Conservation (phyloP, 257 asterid genomes). For the Solanum raphanifolium region DNA sequence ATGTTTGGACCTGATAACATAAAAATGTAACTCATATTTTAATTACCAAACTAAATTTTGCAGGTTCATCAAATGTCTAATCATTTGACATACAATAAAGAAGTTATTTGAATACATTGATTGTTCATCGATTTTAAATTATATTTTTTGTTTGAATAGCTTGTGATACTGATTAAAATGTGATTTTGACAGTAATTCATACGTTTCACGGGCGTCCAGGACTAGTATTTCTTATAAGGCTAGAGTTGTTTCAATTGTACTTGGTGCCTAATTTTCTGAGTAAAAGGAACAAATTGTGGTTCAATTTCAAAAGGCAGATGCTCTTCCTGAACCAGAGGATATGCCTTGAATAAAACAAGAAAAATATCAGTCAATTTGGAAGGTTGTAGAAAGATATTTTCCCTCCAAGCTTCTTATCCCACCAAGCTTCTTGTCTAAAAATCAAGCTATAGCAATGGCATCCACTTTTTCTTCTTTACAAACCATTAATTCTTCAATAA, state of each 20-base stretch:
- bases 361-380: constrained; percentile 42
- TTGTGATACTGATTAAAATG: too few species aligned
- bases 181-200: too few species aligned
- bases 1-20: too few species aligned
- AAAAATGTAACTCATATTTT: too few species aligned
- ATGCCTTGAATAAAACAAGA: constrained; percentile 16
- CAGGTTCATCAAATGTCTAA: too few species aligned
- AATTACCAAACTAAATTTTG: too few species aligned
- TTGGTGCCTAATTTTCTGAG: not conserved
- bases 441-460: constrained; percentile 20
- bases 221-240: too few species aligned
- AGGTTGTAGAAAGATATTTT: constrained; percentile 39
- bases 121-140: too few species aligned
- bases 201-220: too few species aligned
- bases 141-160: too few species aligned
- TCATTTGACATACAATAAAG: too few species aligned
- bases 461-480: constrained; percentile 27
- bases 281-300: not conserved
- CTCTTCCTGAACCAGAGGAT: constrained; percentile 1
- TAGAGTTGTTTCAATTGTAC: not conserved
- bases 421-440: not conserved
- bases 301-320: not conserved
- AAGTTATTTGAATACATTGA: too few species aligned
- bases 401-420: constrained; percentile 20
- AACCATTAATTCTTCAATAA: constrained; percentile 12